Evolutionary conservation across 2,329 filamentous ascomycete genomes (phyloP), one percentile per base, ranked within the genome.

Genomic region (Talaromyces sp.): DNA sequence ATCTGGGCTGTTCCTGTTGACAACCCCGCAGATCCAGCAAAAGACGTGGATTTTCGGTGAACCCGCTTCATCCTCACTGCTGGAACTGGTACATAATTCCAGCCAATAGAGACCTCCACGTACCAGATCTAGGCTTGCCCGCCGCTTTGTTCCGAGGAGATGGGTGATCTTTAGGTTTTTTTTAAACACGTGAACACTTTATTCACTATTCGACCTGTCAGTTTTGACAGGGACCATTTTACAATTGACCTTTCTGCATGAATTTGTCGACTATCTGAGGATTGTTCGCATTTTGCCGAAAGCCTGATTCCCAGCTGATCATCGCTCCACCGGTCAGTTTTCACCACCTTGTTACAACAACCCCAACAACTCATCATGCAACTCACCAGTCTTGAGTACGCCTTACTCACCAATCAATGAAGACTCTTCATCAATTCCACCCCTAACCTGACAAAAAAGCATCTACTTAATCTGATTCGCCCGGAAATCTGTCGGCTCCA

Each of bases 1-100:
- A 37, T 37, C 41, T 19, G 9, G 11, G 22, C 13, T 9, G 22
- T 50, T 13, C 13, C 27, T 52, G 49, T 52, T 17, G 22, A 35
- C 54, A 57, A 31, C 54, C 54, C 54, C 54, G 43, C 56, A 59
- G 33, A 41, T 37, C n/a, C 22, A 43, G 35, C 56, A 22, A 59
- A 45, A 45, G 39, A 59, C 37, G n/a, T 43, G 56, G 56, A 43
- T 33, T 43, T 19, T 19, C 31, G 11, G 4, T n/a, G 52, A 33
- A 56, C 33, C 19, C n/a, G 33, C 33, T 15, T 11, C 54, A 41
- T 41, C 17, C 11, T 27, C 17, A 15, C 13, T 15, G 54, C 11
- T 58, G 35, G 35, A 17, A 10, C 22, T 35, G 60, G 47, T 43
- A 43, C 19, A 50, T 2, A 43, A 22, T 62, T 52, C 60, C 60